Base-by-base conservation (phyloP, 1,284 basidiomycete species). In the Anthracocystis walkeri region DNA sequence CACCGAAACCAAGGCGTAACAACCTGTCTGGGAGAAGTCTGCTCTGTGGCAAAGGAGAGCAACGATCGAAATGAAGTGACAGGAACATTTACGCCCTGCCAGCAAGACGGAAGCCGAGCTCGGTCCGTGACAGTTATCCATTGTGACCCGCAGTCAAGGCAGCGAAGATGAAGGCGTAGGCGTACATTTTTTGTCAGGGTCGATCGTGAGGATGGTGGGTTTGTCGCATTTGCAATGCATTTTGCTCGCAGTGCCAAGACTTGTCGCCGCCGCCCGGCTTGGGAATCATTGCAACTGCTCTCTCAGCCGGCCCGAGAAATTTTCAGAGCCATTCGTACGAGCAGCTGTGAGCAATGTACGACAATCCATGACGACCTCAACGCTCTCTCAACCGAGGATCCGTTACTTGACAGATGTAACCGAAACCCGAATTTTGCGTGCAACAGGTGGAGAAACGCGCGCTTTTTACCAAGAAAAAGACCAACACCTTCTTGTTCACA, bases 401-500 rank as follows among this genome's bases (percentile, higher is more conserved):
- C 45, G 44, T 41, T 41, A 38, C 16, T 40, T 29, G 55, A 50
- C 57, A 59, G 35, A 35, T 50, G 25, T n/a, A 7, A 31, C 46
- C 46, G 42, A 55, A 14, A 33, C 45, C 65, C 65, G 58, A 52
- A 29, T 41, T 45, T 44, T 21, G 29, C 48, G n/a, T 14, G 11
- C 8, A 8, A 3, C 14, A 25, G 20, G 38, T 53, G 51, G 51
- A 53, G 51, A 16, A 41, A 40, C 40, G 31, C 50, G 49, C 25
- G 41, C 21, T 31, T 58, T 54, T 38, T 49, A 14, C n/a, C 6
- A 7, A 27, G 16, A 10, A 27, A 27, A 55, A 60, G 40, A 62
- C 51, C 69, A 62, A 66, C 63, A 66, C 64, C 16, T 52, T 31
- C 40, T 55, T 4, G 4, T 38, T 38, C 46, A 20, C 46, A 20